Percentiles rank a stretch among this genome's conserved stretches.
Conservation (phyloP, 768 basidiomycete genomes). For the Symmetrospora coprosmae region DNA sequence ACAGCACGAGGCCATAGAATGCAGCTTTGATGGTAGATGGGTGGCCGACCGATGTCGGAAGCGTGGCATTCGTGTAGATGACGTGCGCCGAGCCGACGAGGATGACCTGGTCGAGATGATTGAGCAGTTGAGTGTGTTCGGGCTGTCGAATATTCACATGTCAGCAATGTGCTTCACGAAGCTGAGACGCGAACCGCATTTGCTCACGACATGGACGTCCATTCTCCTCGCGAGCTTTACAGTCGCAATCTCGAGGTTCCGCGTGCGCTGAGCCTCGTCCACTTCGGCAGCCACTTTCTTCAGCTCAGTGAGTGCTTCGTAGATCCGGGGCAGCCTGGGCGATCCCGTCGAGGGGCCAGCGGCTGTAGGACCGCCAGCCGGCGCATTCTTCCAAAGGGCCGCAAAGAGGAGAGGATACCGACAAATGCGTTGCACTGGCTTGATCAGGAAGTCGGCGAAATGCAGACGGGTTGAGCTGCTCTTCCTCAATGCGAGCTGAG, state of each 20-base stretch:
- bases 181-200: background rate
- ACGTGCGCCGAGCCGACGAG: slow-evolving; percentile 80
- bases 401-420: slow-evolving; percentile 82
- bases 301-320: slow-evolving; percentile 50
- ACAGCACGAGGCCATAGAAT: slow-evolving; percentile 81
- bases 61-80: slow-evolving; percentile 38
- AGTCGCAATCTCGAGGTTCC: slow-evolving; percentile 54
- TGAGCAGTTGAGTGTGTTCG: slow-evolving; percentile 37
- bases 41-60: slow-evolving; percentile 45
- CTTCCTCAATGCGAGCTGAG: slow-evolving; percentile 29
- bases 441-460: slow-evolving; percentile 76
- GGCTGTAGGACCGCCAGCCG: background rate
- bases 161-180: background rate
- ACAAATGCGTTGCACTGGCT: slow-evolving; percentile 91
- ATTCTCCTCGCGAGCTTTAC: slow-evolving; percentile 58
- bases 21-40: slow-evolving; percentile 34
- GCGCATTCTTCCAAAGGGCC: slow-evolving; percentile 42
- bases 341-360: background rate
- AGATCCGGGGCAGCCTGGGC: slow-evolving; percentile 31
- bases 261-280: slow-evolving; percentile 59
- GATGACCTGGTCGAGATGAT: slow-evolving; percentile 61
- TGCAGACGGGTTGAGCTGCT: slow-evolving; percentile 32
- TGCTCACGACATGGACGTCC: slow-evolving; percentile 36
- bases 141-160: slow-evolving; percentile 21
- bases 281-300: slow-evolving; percentile 60